Percentiles rank a stretch among this genome's conserved stretches.
Evolutionary conservation across 1,284 basidiomycete genomes (phyloP).

Genomic region (Sporisorium graminicola): DNA sequence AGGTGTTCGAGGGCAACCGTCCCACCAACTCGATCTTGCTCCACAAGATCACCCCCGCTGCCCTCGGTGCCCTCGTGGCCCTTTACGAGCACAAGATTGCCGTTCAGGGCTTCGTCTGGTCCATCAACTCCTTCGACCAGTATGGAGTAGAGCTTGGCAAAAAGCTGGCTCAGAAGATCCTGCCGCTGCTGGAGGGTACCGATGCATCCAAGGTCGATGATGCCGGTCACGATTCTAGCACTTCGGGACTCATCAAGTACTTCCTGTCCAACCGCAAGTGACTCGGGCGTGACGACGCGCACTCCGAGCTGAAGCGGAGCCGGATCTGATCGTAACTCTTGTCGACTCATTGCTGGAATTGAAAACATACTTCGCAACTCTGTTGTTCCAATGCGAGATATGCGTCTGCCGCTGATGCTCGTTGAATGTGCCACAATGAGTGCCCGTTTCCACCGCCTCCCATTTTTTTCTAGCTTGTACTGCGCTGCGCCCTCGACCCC

Average conservation of each 20-base stretch:
- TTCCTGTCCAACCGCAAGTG: slow-evolving; percentile 61
- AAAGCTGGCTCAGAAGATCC: slow-evolving; percentile 90
- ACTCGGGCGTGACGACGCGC: slow-evolving; percentile 2
- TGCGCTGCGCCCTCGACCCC: not conserved
- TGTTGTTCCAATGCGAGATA: no score
- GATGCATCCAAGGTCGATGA: slow-evolving; percentile 77
- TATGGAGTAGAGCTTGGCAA: slow-evolving; percentile 82
- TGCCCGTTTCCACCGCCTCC: no score
- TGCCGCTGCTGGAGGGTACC: slow-evolving; percentile 85
- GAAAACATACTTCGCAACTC: no score
- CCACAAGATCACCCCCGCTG: slow-evolving; percentile 89
- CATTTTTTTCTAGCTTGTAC: no score
- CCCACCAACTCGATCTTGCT: slow-evolving; percentile 98
- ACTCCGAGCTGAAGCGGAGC: not conserved
- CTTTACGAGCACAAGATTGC: slow-evolving; percentile 99
- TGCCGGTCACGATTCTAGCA: slow-evolving; percentile 84
- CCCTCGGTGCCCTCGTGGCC: slow-evolving; percentile 89
- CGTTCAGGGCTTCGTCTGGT: slow-evolving; percentile 95
- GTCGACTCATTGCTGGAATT: no score
- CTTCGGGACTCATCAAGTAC: slow-evolving; percentile 59
- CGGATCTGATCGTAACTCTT: slow-evolving; percentile 12
- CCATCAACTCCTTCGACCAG: slow-evolving; percentile 91
- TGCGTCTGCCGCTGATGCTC: no score
- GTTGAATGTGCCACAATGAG: no score
- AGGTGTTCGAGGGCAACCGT: slow-evolving; percentile 97